A percentile compares a stretch with the other conserved stretches of the same genome.
Evolutionary conservation across 2,329 filamentous ascomycete genomes (phyloP).

Genomic region (Microthyrium microscopicum): DNA sequence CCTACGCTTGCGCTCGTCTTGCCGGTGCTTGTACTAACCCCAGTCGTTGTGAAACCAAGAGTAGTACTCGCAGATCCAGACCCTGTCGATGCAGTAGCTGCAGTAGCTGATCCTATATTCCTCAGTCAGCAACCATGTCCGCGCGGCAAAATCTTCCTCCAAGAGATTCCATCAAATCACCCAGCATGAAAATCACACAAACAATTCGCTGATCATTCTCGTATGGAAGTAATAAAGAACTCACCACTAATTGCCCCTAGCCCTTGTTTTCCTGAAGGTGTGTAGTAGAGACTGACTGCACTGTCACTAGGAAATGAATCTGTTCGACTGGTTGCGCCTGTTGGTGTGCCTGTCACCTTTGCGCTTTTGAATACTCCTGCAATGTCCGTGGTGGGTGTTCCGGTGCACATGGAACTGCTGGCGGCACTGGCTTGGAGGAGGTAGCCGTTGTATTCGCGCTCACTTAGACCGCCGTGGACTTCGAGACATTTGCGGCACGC

Average conservation of each 20-base stretch:
- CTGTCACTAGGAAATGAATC: conserved; percentile 22
- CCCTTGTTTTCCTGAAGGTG: conserved; percentile 21
- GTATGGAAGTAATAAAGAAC: neutral
- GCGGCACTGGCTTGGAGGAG: conserved; percentile 20
- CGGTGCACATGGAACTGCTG: conserved; percentile 21
- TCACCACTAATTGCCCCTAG: conserved; percentile 26
- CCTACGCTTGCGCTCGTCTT: too few relatives aligned
- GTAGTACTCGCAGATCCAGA: too few relatives aligned
- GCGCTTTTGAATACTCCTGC: conserved; percentile 18
- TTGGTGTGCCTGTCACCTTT: conserved; percentile 12
- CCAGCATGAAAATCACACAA: too few relatives aligned
- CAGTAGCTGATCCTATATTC: too few relatives aligned
- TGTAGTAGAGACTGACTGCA: conserved; percentile 29
- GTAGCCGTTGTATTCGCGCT: conserved; percentile 20
- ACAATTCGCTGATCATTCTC: too few relatives aligned
- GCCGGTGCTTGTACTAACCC: too few relatives aligned
- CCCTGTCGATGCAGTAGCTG: too few relatives aligned
- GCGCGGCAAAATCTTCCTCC: too few relatives aligned
- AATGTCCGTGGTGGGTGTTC: conserved; percentile 23
- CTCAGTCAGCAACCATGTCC: too few relatives aligned
- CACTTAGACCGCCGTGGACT: conserved; percentile 24
- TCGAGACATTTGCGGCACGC: conserved; percentile 26
- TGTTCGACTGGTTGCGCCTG: conserved; percentile 16
- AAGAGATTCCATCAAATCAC: too few relatives aligned
- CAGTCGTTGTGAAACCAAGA: too few relatives aligned